Percentiles rank a stretch among this genome's conserved stretches.
These are phyloP conservation scores for Cystobasidium slooffiae DNA, from an alignment of 1,284 basidiomycete species.

Conservation along the genomic window DNA sequence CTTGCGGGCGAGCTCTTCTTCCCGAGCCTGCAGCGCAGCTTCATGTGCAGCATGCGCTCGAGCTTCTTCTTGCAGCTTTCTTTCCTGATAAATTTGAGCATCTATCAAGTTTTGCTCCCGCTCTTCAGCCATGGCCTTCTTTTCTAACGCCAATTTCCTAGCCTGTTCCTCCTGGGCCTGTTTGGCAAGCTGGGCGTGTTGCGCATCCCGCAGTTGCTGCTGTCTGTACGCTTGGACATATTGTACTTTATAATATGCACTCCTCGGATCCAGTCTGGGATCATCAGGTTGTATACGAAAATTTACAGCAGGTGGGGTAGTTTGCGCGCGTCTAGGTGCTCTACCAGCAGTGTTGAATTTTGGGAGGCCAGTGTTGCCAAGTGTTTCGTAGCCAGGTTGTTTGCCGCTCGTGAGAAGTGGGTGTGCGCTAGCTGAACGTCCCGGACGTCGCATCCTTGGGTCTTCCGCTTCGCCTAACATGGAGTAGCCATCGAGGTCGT, in stretches of 20 bases:
- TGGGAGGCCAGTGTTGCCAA: constrained; percentile 9
- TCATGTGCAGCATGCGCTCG: constrained; percentile 1
- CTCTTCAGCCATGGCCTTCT: neutral
- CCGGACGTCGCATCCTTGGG: neutral
- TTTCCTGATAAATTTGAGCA: constrained; percentile 15
- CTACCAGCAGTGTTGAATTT: neutral
- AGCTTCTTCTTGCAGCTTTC: constrained; percentile 4
- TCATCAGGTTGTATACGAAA: constrained; percentile 31
- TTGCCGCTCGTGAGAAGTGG: neutral
- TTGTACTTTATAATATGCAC: constrained; percentile 7
- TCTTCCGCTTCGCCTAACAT: neutral
- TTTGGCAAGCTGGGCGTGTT: constrained; percentile 14
- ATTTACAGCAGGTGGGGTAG: constrained; percentile 1
- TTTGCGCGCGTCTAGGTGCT: constrained; percentile 7
- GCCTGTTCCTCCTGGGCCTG: constrained; percentile 20
- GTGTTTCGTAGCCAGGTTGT: neutral
- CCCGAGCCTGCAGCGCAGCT: neutral
- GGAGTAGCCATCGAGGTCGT: neutral
- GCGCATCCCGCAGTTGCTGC: constrained; percentile 15
- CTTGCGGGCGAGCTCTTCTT: constrained; percentile 1
- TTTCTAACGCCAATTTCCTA: constrained; percentile 4
- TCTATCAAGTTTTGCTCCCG: constrained; percentile 11
- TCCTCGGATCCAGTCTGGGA: constrained; percentile 27
- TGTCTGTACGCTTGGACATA: constrained; percentile 15
- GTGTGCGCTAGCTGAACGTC: neutral